Percentiles rank a stretch among this genome's conserved stretches.
Conservation (phyloP, 1,139 yeast genomes). For the Scheffersomyces insectosa region DNA sequence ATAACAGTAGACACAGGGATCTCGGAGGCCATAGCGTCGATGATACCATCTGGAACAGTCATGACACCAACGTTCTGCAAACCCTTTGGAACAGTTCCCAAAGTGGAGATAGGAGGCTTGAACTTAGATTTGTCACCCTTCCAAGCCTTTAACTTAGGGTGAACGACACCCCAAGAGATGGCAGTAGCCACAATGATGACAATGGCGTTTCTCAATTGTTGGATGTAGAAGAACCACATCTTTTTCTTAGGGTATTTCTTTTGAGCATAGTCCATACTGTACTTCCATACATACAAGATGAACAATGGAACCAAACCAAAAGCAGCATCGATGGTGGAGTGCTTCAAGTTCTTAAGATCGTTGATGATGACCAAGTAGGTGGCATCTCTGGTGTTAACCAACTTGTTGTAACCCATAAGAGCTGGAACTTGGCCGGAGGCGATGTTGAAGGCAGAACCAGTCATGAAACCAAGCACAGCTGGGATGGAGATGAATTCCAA, state of each 20-base stretch:
- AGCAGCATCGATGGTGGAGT: constrained; percentile 77
- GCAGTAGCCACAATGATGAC: constrained; percentile 77
- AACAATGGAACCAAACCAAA: constrained; percentile 79
- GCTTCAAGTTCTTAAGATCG: constrained; percentile 68
- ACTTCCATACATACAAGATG: constrained; percentile 69
- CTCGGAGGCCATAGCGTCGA: constrained; percentile 66
- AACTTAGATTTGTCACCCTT: constrained; percentile 30
- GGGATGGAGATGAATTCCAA: constrained; percentile 89
- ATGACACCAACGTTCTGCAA: constrained; percentile 75
- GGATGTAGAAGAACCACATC: constrained; percentile 62
- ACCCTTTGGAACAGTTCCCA: constrained; percentile 83
- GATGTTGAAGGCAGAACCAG: constrained; percentile 88
- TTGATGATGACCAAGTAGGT: constrained; percentile 71
- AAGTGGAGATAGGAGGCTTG: constrained; percentile 55
- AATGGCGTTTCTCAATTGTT: constrained; percentile 79
- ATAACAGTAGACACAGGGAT: constrained; percentile 84
- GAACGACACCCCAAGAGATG: constrained; percentile 62
- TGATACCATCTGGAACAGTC: constrained; percentile 62
- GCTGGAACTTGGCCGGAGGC: constrained; percentile 84
- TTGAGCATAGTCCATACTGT: constrained; percentile 56
- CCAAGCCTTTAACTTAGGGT: constrained; percentile 38
- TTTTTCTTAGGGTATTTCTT: constrained; percentile 65
- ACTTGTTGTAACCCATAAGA: constrained; percentile 70
- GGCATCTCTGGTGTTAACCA: constrained; percentile 71
- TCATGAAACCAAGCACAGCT: constrained; percentile 93